Evolutionary conservation across 352 stramenopile species (phyloP), one percentile per base, ranked within the genome.

Genomic region (Globisporangium iwayamae): DNA sequence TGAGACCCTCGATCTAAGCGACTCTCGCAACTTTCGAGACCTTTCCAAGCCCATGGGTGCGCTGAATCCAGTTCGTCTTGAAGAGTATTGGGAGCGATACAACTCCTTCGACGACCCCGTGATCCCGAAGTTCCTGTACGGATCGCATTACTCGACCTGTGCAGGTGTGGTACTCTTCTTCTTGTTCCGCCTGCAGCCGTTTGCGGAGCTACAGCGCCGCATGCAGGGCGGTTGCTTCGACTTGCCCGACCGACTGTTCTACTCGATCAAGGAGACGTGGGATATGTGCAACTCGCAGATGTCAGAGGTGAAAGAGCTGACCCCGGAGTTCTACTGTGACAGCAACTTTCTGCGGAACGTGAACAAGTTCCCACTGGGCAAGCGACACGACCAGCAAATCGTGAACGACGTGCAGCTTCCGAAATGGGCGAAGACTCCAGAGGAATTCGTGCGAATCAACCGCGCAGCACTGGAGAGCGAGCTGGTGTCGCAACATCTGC

Each of bases 271-370:
- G 10, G 85, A 98, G 63, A 98, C 97, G 39, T 99, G 96, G 93
- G 78, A 95, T 8, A 98, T 98, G 91, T 99, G 96, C 71, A 99
- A 98, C 39, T 95, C 86, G 20, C 93, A 95, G 41, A 97, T 98
- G 67, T 97, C 93, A 2, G 98, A 99, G 73, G 97, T 99, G 1
- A 99, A 99, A 75, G 98, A 99, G 71, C 72, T 99, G 4, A 99
- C 94, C 2, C 98, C 98, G 0, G 98, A 99, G 73, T 99, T 98
- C 71, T 99, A 97, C 73, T 80, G 75, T 20, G 91, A 98, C 47
- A 87, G 93, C 4, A 89, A 92, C 5, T 99, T 99, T 71, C 74
- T 99, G 30, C 83, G 86, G 11, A 99, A 99, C 75, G 61, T 83
- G 9, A 99, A 99, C 74, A 70, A 82, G 20, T 98, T 98, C 63